Percentiles rank a stretch among this genome's conserved stretches.
These are phyloP conservation scores for Dujonia santamariae DNA, from an alignment of 1,139 yeast species.

Conservation along the genomic window DNA sequence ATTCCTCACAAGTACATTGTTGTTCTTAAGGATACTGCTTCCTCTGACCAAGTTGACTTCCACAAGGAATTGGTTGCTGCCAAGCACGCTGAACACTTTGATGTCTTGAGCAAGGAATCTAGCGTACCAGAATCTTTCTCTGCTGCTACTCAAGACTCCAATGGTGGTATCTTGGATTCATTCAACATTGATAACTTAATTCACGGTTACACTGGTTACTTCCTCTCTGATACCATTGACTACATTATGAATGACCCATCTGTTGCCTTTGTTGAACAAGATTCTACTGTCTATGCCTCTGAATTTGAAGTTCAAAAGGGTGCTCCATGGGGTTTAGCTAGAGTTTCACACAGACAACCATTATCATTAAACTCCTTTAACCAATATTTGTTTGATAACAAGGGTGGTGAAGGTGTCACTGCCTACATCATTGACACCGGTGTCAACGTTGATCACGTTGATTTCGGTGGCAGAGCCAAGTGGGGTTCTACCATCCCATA, in stretches of 20 bases:
- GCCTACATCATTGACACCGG: slow-evolving; percentile 95
- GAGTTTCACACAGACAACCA: slow-evolving; percentile 84
- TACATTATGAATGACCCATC: slow-evolving; percentile 69
- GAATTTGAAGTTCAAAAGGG: slow-evolving; percentile 70
- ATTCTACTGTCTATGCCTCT: slow-evolving; percentile 67
- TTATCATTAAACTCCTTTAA: slow-evolving; percentile 76
- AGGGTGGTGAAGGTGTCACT: slow-evolving; percentile 90
- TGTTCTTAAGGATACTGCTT: slow-evolving; percentile 64
- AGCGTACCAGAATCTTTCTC: slow-evolving; percentile 39
- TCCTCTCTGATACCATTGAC: slow-evolving; percentile 68
- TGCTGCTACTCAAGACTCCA: slow-evolving; percentile 29
- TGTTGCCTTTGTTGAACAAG: slow-evolving; percentile 76
- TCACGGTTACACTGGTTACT: slow-evolving; percentile 72
- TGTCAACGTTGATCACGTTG: slow-evolving; percentile 73
- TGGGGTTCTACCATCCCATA: slow-evolving; percentile 93
- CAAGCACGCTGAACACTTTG: slow-evolving; percentile 38
- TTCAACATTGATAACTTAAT: slow-evolving; percentile 57
- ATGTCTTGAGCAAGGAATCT: slow-evolving; percentile 23
- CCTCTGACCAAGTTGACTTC: slow-evolving; percentile 48
- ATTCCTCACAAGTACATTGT: slow-evolving; percentile 75
- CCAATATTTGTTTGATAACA: slow-evolving; percentile 78
- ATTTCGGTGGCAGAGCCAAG: slow-evolving; percentile 85
- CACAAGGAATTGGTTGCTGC: slow-evolving; percentile 65
- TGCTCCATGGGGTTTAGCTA: slow-evolving; percentile 96
- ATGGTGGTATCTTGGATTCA: slow-evolving; percentile 64